These are phyloP conservation scores for Citrus maxima DNA, from an alignment of 345 rosid genomes.

Conservation along the genomic window DNA sequence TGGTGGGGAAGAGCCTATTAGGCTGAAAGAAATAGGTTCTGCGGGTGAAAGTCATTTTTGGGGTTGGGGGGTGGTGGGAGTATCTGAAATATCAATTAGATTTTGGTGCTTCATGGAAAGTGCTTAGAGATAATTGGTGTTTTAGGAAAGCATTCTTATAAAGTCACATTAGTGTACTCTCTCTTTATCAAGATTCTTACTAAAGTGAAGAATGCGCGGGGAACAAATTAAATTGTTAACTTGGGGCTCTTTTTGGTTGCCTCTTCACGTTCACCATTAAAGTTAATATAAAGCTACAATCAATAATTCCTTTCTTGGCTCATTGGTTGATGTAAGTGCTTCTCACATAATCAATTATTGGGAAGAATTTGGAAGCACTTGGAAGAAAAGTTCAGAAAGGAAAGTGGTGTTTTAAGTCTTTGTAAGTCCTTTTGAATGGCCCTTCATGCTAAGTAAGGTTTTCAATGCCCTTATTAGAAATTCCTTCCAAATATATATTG, in stretches of 20 bases:
- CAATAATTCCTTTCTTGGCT: conserved; percentile 4
- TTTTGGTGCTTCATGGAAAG: conserved; percentile 17
- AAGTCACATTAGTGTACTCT: conserved; percentile 11
- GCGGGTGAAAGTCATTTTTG: not conserved
- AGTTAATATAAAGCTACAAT: not conserved
- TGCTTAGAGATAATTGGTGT: conserved; percentile 4
- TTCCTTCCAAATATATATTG: not conserved
- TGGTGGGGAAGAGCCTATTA: not conserved
- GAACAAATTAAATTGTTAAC: conserved; percentile 2
- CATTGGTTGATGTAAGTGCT: not conserved
- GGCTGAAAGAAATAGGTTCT: not conserved
- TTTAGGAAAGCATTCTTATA: conserved; percentile 26
- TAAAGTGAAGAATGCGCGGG: conserved; percentile 6
- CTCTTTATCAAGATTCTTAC: conserved; percentile 19
- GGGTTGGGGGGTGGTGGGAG: conserved; percentile 13
- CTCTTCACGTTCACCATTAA: not conserved
- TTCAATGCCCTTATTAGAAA: not conserved
- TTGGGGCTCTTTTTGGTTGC: not conserved
- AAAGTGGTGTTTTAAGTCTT: not conserved
- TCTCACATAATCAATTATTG: not conserved
- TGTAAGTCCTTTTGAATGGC: not conserved
- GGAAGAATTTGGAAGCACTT: not conserved
- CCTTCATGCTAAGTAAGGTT: conserved; percentile 5
- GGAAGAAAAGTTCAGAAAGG: not conserved
- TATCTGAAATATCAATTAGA: conserved; percentile 15